These are phyloP conservation scores for Xylaria palmicola DNA, from an alignment of 495 filamentous ascomycete genomes.

Conservation along the genomic window DNA sequence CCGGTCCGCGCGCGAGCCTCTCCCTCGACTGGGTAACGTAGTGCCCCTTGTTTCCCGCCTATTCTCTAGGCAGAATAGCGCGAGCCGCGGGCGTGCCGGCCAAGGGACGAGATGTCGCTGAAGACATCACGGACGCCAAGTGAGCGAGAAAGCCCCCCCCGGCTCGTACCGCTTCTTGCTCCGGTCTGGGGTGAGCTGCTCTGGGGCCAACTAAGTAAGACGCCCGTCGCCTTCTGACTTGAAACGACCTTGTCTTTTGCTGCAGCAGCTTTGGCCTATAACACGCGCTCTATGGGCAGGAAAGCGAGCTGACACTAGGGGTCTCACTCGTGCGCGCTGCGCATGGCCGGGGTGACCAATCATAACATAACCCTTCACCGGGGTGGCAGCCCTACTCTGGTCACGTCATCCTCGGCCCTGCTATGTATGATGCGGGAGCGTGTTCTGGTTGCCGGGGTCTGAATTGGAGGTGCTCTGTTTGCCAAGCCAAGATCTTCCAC, in stretches of 20 bases:
- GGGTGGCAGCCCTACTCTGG: slow-evolving; percentile 13
- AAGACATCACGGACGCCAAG: too few relatives aligned
- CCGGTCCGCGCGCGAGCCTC: slow-evolving; percentile 4
- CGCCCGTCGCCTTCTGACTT: not conserved
- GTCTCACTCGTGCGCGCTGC: slow-evolving; percentile 4
- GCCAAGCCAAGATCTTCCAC: slow-evolving; percentile 14
- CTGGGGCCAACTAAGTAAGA: too few relatives aligned
- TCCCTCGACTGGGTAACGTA: not conserved
- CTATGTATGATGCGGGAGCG: slow-evolving; percentile 5
- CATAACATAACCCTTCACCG: not conserved
- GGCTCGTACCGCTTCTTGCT: too few relatives aligned
- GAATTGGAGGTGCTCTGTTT: slow-evolving; percentile 4
- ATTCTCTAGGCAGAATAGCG: not conserved
- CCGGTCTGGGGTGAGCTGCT: too few relatives aligned
- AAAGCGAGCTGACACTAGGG: slow-evolving; percentile 8
- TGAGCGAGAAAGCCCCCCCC: too few relatives aligned
- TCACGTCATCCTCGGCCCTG: slow-evolving; percentile 10
- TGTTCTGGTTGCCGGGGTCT: not conserved
- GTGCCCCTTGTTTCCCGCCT: not conserved
- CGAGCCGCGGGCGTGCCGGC: not conserved
- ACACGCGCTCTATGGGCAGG: slow-evolving; percentile 9
- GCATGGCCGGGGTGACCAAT: not conserved
- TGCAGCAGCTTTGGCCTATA: slow-evolving; percentile 10
- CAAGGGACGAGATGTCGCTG: not conserved
- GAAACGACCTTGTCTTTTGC: slow-evolving; percentile 6